A percentile compares a stretch with the other conserved stretches of the same genome.
These are phyloP conservation scores for Alternaria brassicae DNA, from an alignment of 2,329 filamentous ascomycete genomes.

Conservation along the genomic window DNA sequence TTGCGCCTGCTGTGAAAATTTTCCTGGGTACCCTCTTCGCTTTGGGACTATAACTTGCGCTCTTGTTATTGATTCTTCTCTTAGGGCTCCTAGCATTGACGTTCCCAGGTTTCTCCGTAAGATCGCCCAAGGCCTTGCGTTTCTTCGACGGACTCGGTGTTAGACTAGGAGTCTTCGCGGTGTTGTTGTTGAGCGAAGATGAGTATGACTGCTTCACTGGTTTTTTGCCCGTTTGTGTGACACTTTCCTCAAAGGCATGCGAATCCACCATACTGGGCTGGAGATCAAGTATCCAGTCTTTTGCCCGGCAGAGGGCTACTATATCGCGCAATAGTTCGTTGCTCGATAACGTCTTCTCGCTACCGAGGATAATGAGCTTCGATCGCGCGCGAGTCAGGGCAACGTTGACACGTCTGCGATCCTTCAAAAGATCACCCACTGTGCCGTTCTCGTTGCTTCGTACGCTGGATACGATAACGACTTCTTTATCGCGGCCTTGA, in stretches of 20 bases:
- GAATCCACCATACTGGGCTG: slow-evolving; percentile 67
- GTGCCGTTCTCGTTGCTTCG: slow-evolving; percentile 80
- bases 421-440: slow-evolving; percentile 90
- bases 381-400: slow-evolving; percentile 92
- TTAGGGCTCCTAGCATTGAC: slow-evolving; percentile 26
- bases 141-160: slow-evolving; percentile 45
- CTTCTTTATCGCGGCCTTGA: slow-evolving; percentile 94
- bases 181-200: neutral
- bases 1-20: slow-evolving; percentile 63
- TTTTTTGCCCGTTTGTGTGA: slow-evolving; percentile 47
- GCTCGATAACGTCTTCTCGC: slow-evolving; percentile 72
- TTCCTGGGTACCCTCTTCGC: slow-evolving; percentile 63
- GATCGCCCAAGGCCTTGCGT: slow-evolving; percentile 37
- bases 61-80: slow-evolving; percentile 31
- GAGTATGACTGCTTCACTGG: slow-evolving; percentile 8
- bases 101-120: slow-evolving; percentile 18
- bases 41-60: slow-evolving; percentile 30
- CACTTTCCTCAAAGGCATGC: slow-evolving; percentile 70
- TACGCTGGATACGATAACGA: slow-evolving; percentile 86
- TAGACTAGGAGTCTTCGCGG: slow-evolving; percentile 5
- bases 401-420: slow-evolving; percentile 94
- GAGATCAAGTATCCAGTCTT: slow-evolving; percentile 81
- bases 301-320: slow-evolving; percentile 76
- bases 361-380: slow-evolving; percentile 89
- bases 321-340: slow-evolving; percentile 80